Evolutionary conservation across 441 rosid genomes (phyloP), one percentile per base, ranked within the genome.

Genomic region (Manihot esculenta): DNA sequence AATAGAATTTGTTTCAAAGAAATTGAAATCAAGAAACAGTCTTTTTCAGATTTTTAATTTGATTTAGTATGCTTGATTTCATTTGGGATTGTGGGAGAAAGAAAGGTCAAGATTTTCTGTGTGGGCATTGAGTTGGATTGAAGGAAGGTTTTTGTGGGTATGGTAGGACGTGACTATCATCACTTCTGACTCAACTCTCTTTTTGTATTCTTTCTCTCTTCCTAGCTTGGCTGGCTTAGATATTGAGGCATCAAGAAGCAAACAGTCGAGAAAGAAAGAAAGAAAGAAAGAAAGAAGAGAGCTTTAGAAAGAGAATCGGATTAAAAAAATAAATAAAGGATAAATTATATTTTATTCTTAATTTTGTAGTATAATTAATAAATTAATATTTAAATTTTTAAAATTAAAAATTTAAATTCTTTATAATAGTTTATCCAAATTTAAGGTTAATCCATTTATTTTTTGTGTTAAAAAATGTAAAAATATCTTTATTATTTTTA

Each of bases 81-180:
- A 42, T 58, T 55, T n/a, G n/a, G 11, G 24, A 47, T 18, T 24
- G 21, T 71, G 45, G 24, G 33, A 58, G 64, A 71, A 73, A 64
- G 76, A 72, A 38, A 55, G 76, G 84, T 21, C 55, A 50, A 51
- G 58, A 59, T n/a, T 26, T 53, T 51, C 17, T 10, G 20, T 60
- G 76, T 33, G 76, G 66, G 77, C 64, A 80, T 87, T 80, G 93
- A 89, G 96, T 89, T 85, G 86, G 89, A 86, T 91, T 84, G 87
- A 94, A 94, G 98, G 74, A 83, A 86, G 26, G 88, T 42, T 65
- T 77, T 86, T 23, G 87, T 72, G 74, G 72, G 78, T 73, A 67
- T 56, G 93, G 91, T 90, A 77, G 80, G 76, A 82, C 82, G 92
- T 85, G 84, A 82, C 84, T 30, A 87, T 91, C 89, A 84, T 84